These are phyloP conservation scores for Penicillium verrucosum DNA, from an alignment of 2,329 filamentous ascomycete genomes.

Conservation along the genomic window DNA sequence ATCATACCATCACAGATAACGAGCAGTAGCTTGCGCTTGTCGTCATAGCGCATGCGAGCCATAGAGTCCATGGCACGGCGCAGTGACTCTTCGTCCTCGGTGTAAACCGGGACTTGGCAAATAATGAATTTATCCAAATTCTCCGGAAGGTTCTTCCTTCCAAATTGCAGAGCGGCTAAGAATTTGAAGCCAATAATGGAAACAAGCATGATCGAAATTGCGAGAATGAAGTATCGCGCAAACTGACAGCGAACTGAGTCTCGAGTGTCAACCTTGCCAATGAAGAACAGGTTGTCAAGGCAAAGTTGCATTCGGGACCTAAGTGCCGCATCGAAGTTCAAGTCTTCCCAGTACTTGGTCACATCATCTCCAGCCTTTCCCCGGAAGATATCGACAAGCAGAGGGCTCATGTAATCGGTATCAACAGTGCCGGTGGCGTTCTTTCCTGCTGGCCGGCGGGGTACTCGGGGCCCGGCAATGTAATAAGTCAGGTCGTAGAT, in stretches of 20 bases:
- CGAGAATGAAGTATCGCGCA: constrained; percentile 82
- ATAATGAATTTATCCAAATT: constrained; percentile 98
- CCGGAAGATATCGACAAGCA: constrained; percentile 74
- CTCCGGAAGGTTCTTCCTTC: constrained; percentile 84
- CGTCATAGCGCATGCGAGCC: constrained; percentile 88
- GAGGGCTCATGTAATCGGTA: constrained; percentile 75
- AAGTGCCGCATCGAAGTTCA: constrained; percentile 56
- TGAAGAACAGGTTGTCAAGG: constrained; percentile 90
- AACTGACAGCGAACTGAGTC: constrained; percentile 83
- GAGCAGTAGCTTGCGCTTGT: constrained; percentile 94
- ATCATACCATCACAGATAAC: constrained; percentile 98
- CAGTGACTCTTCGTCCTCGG: constrained; percentile 95
- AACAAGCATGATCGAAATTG: constrained; percentile 75
- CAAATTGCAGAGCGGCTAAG: constrained; percentile 91
- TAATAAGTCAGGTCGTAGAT: constrained; percentile 93
- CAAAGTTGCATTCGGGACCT: constrained; percentile 73
- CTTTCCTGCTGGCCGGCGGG: constrained; percentile 57
- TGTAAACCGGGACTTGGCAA: constrained; percentile 95
- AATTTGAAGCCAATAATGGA: constrained; percentile 93
- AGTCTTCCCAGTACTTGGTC: constrained; percentile 73
- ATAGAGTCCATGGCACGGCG: constrained; percentile 96
- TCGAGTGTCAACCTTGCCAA: constrained; percentile 87
- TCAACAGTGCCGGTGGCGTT: constrained; percentile 50
- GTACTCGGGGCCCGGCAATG: constrained; percentile 66
- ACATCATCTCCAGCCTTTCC: constrained; percentile 73